Evolutionary conservation across 805 yeast genomes (phyloP), one percentile per base, ranked within the genome.

Genomic region (Tetrapisispora nanseiensis): DNA sequence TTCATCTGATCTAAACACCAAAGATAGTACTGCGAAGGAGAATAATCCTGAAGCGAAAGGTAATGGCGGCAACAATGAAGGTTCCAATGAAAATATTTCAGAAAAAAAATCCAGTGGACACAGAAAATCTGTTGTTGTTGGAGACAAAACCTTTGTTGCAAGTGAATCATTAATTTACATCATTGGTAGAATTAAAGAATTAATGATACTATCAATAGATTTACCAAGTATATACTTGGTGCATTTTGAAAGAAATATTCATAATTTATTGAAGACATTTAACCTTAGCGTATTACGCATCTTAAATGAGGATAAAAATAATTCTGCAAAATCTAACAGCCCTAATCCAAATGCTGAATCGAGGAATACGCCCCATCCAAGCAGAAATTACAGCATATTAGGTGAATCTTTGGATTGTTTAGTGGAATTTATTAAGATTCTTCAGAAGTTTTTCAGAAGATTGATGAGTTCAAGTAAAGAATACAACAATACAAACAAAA

Each of bases 61-160:
- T 20, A 43, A 43, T 8, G 44, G 46, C 18, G 35, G 40, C 6
- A 13, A 13, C 19, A 29, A 11, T n/a, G 18, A 29, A 12, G 32
- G 32, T 13, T 27, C 30, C 6, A 27, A 27, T n/a, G 13, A 3
- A 6, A 15, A 12, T 19, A n/a, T 15, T 6, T 41, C 37, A 22
- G 26, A 13, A n/a, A 20, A 26, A 6, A 39, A n/a, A 18, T 11
- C 33, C 10, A 41, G 43, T 11, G 68, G 68, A 6, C 66, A 65
- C 33, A 59, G 64, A 41, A 62, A 67, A 46, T 64, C 71, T 1
- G 62, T 65, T 28, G 69, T 71, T 35, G 72, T 80, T 31, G 76
- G 71, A 18, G 76, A 73, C 32, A 70, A 72, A 42, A 72, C 80
- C 0, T 76, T 73, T 51, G 78, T 76, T 30, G 74, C 80, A 1